Percentiles rank a stretch among this genome's conserved stretches.
Conservation (phyloP, 495 filamentous ascomycete species). For the Venustampulla echinocandica region DNA sequence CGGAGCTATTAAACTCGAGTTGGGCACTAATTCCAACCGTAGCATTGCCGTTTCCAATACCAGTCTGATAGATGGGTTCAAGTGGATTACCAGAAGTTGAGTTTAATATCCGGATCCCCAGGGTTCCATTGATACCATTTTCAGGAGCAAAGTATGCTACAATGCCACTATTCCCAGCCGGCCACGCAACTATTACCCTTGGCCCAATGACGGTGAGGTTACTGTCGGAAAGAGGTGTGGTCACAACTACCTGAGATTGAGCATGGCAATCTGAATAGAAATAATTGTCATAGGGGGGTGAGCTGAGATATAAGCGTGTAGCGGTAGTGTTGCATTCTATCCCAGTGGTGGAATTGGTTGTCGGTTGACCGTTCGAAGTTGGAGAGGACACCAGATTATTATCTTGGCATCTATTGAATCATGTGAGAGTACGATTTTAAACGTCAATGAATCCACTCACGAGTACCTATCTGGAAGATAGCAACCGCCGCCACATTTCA, state of each 20-base stretch:
- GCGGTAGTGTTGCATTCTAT: no score
- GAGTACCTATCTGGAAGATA: constrained; percentile 30
- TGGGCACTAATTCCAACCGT: constrained; percentile 42
- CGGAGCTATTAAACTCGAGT: constrained; percentile 48
- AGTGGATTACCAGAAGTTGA: constrained; percentile 30
- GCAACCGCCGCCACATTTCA: constrained; percentile 32
- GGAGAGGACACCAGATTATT: constrained; percentile 23
- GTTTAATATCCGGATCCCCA: constrained; percentile 43
- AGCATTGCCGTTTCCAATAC: constrained; percentile 27
- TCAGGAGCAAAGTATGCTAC: constrained; percentile 44
- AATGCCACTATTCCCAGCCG: constrained; percentile 54
- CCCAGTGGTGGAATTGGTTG: no score
- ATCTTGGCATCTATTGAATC: constrained; percentile 22
- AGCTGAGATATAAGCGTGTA: constrained; percentile 23
- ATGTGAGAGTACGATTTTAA: background rate
- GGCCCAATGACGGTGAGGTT: constrained; percentile 46
- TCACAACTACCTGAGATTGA: constrained; percentile 49
- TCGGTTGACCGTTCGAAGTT: no score
- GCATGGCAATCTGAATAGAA: constrained; percentile 54
- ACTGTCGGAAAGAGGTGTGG: constrained; percentile 43
- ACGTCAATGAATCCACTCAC: constrained; percentile 15
- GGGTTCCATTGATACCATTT: constrained; percentile 44
- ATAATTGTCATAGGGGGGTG: constrained; percentile 50
- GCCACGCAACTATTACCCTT: constrained; percentile 54
- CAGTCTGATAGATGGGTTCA: constrained; percentile 28